Evolutionary conservation across 31 red algal genomes (phyloP).

Genomic region (Porphyra umbilicalis): DNA sequence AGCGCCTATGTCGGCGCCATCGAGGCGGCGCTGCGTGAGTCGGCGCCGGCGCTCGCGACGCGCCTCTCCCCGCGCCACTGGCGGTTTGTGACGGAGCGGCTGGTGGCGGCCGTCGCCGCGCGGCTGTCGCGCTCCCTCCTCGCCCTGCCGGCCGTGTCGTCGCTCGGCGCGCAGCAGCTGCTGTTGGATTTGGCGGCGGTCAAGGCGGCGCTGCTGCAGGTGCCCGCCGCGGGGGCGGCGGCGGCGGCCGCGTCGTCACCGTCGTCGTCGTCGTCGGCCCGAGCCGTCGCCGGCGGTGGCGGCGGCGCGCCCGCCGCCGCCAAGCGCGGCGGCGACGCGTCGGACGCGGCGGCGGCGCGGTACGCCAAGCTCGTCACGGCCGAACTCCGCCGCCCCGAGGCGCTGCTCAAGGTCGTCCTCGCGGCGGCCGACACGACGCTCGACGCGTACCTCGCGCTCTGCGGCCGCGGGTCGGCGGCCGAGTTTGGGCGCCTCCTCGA

Average conservation of each 20-base stretch:
- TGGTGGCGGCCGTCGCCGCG: conserved; percentile 50
- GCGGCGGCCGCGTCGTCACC: conserved; percentile 21
- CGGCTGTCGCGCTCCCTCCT: conserved; percentile 41
- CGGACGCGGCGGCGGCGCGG: not conserved
- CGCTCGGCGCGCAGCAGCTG: conserved; percentile 77
- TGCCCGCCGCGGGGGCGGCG: conserved; percentile 42
- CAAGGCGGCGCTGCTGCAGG: conserved; percentile 41
- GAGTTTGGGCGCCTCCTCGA: conserved; percentile 73
- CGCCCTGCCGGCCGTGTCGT: conserved; percentile 42
- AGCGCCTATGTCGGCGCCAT: conserved; percentile 46
- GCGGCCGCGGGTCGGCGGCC: conserved; percentile 49
- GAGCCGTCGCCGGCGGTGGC: too few species aligned
- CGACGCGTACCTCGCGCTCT: conserved; percentile 77
- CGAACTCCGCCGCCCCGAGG: conserved; percentile 76
- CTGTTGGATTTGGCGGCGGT: conserved; percentile 67
- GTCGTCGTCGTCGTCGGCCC: too few species aligned
- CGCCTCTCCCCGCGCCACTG: conserved; percentile 54
- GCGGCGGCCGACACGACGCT: conserved; percentile 54
- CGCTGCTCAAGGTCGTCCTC: conserved; percentile 83
- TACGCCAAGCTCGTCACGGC: conserved; percentile 70
- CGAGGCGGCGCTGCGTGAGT: conserved; percentile 24
- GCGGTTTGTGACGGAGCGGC: conserved; percentile 71
- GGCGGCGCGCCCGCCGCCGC: not conserved
- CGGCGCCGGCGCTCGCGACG: conserved; percentile 16
- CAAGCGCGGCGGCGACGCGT: not conserved